Conservation (phyloP, 2,329 filamentous ascomycete species). For the Pseudogymnoascus sp. region DNA sequence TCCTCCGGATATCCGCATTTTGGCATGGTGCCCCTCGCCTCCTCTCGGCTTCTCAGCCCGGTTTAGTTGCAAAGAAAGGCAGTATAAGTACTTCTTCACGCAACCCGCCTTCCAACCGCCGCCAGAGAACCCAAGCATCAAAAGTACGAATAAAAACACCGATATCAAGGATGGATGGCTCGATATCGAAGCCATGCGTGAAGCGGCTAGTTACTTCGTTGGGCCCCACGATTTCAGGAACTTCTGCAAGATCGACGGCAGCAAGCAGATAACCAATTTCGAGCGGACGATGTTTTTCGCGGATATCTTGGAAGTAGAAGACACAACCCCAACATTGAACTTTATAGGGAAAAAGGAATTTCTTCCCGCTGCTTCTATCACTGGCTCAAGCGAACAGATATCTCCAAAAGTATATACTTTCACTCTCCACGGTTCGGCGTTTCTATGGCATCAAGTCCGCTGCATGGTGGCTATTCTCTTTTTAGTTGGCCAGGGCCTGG, state of each 20-base stretch:
- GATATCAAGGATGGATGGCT: conserved; percentile 62
- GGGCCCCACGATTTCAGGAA: conserved; percentile 93
- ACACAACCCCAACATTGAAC: conserved; percentile 43
- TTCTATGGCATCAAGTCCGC: conserved; percentile 96
- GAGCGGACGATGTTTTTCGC: conserved; percentile 70
- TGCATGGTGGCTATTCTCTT: conserved; percentile 93
- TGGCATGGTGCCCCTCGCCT: conserved; percentile 86
- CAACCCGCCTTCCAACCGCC: conserved; percentile 76
- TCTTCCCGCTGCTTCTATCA: conserved; percentile 25
- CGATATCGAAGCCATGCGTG: conserved; percentile 77
- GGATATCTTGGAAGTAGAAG: conserved; percentile 63
- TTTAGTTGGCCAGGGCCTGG: conserved; percentile 79
- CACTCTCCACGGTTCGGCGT: conserved; percentile 80
- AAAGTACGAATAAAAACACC: conserved; percentile 23
- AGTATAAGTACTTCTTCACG: conserved; percentile 97
- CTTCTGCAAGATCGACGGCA: conserved; percentile 87
- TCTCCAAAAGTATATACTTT: conserved; percentile 72
- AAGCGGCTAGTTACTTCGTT: conserved; percentile 70
- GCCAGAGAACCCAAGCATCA: conserved; percentile 33
- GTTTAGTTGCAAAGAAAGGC: conserved; percentile 83
- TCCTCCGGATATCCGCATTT: conserved; percentile 77
- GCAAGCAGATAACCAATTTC: conserved; percentile 84
- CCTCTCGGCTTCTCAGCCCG: conserved; percentile 78
- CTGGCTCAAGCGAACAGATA: conserved; percentile 11
- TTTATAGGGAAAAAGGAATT: conserved; percentile 45